phyloP scores from a whole-genome alignment of 257 asterid genomes.

The Primulina huaijiensis region DNA sequence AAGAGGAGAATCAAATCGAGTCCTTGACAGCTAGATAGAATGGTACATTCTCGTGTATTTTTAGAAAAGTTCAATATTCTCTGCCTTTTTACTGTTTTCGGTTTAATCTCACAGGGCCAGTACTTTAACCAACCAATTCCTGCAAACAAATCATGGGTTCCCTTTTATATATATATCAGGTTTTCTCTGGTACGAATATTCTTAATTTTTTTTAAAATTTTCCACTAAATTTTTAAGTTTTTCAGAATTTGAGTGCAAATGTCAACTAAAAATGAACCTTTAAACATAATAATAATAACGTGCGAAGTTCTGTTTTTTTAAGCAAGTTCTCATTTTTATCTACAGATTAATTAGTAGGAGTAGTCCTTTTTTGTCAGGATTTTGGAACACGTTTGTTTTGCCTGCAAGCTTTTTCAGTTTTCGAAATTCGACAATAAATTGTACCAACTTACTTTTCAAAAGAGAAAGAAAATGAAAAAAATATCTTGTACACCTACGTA shows the following conservation, averaged over 20 bases:
- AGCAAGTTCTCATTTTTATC: too few relatives aligned
- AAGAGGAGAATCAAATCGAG: not conserved
- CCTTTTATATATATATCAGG: too few relatives aligned
- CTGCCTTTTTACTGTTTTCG: not conserved
- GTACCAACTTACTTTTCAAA: too few relatives aligned
- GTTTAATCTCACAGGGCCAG: not conserved
- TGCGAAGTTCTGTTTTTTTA: too few relatives aligned
- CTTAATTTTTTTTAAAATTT: too few relatives aligned
- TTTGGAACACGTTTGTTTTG: not conserved
- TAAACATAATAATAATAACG: too few relatives aligned
- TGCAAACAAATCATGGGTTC: not conserved
- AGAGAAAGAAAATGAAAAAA: too few relatives aligned
- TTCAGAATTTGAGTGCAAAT: too few relatives aligned
- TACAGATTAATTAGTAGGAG: not conserved
- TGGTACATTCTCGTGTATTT: not conserved
- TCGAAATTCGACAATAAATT: too few relatives aligned
- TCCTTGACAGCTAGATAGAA: not conserved
- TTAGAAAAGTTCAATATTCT: not conserved
- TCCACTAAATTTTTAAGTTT: not conserved
- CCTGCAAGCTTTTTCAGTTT: not conserved
- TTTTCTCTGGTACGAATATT: not conserved
- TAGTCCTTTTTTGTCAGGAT: not conserved
- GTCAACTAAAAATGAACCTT: too few relatives aligned
- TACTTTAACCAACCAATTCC: not conserved
- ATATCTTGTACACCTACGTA: too few relatives aligned